Evolutionary conservation across 208 protist species (phyloP), one percentile per base, ranked within the genome.

Genomic region (Eutreptiella sp.): DNA sequence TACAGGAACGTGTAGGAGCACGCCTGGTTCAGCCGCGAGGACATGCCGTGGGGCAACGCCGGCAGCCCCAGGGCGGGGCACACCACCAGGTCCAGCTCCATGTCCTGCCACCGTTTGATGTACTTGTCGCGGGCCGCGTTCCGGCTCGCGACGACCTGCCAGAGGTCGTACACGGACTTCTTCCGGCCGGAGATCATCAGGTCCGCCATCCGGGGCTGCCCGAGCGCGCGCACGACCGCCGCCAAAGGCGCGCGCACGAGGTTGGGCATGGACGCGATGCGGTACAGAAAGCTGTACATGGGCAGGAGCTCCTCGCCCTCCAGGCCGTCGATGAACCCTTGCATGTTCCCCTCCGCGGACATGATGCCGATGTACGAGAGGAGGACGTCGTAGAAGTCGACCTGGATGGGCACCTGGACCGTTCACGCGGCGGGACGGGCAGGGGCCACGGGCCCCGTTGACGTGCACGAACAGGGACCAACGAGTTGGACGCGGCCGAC

Each of bases 251-350:
- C 31, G n/a, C 50, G 14, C 50, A 57, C 50, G 11, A 46, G 9
- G 11, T 19, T 32, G 21, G 50, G 50, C 50, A 57, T 14, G n/a
- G 31, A 54, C 14, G 50, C 31, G 9, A 57, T 28, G 9, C 11
- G 33, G 11, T 57, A 11, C 50, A 57, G 9, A 33, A 57, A 57
- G n/a, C 26, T 47, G 29, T 57, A 57, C 31, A 53, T 54, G 31
- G 14, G 21, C 31, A 53, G 50, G 11, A 66, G 48, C 59, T 60
- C 53, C 9, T 66, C 53, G 21, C 38, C 59, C 1, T 55, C 46
- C 23, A 7, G 0, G 27, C 59, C 59, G 4, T 60, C 59, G 4
- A 53, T 31, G 3, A 66, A 4, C 7, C 53, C 59, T 5, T 45
- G 38, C 7, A 65, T 54, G 19, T 27, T 26, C 5, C 54, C 11